Evolutionary conservation across 2,329 filamentous ascomycete genomes (phyloP).

Genomic region (Aspergillus awamori): DNA sequence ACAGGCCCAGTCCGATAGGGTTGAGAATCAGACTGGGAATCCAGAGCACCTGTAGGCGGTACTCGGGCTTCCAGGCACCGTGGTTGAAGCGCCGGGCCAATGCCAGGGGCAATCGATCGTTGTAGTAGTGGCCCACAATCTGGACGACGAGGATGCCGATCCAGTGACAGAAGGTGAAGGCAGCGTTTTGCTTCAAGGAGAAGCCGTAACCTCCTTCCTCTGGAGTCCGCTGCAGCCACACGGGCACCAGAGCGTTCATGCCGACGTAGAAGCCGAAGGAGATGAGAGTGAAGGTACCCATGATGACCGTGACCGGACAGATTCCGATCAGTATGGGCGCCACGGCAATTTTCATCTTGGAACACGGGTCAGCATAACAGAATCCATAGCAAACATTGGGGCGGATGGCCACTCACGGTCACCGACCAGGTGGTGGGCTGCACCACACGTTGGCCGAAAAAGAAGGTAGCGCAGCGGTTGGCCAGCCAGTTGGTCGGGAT

Average conservation of each 20-base stretch:
- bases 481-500: conserved; percentile 22
- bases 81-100: conserved; percentile 20
- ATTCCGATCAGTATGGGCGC: conserved; percentile 33
- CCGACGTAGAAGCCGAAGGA: conserved; percentile 40
- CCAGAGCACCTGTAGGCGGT: conserved; percentile 38
- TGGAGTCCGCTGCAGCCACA: conserved; percentile 44
- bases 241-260: conserved; percentile 38
- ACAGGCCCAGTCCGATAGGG: conserved; percentile 39
- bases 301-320: conserved; percentile 43
- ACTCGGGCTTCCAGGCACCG: conserved; percentile 46
- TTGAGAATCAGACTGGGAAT: conserved; percentile 31
- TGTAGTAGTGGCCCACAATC: conserved; percentile 22
- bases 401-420: conserved; percentile 9
- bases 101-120: conserved; percentile 24
- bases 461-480: conserved; percentile 33
- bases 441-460: conserved; percentile 27
- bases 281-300: conserved; percentile 42
- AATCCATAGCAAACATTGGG: too few relatives aligned
- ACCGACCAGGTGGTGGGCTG: conserved; percentile 20
- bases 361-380: background rate
- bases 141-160: conserved; percentile 38
- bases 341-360: conserved; percentile 20
- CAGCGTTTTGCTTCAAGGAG: conserved; percentile 43
- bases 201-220: conserved; percentile 48
- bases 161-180: conserved; percentile 47